Base-by-base conservation (phyloP, 73 alveolate genomes). In the Paramecium octaurelia region DNA sequence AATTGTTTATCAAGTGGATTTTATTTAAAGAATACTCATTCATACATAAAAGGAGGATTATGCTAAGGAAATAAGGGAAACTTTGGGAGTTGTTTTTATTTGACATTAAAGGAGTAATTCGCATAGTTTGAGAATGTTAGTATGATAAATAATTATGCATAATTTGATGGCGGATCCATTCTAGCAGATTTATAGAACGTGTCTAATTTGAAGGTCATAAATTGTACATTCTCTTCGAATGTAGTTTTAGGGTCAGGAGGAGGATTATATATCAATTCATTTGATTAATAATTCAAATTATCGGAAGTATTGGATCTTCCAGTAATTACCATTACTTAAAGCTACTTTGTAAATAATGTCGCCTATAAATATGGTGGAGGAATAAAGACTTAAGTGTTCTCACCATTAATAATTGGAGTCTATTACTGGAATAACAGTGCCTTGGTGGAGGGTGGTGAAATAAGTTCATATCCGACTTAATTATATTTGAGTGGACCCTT, bases 341-440 rank as follows among this genome's bases (percentile, higher is more conserved):
- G 29, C 9, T 44, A 16, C 12, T 80, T 80, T 48, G 8, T 35
- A 20, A 46, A 80, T 80, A 80, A 80, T 80, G 8, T 10, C 0
- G 91, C 91, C 0, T 23, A 46, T 21, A 31, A 18, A 44, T 80
- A 80, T 48, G 91, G 91, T 20, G 91, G 91, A 18, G 91, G 75
- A 44, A 43, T 80, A 3, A 80, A 80, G 12, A 46, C 57, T 18
- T 42, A 43, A 48, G 57, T 80, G 3, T 80, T 42, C 24, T 44
- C 6, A 2, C 91, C 91, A 3, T 23, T 23, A 2, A 5, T 44
- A 29, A 10, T 10, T 11, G n/a, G 46, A 1, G 14, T 12, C 24
- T 21, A 5, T 14, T 80, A 20, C 24, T n/a, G 5, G 6, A 20
- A 46, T 18, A 80, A 40, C 21, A 24, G 29, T 75, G 91, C 91